A percentile compares a stretch with the other conserved stretches of the same genome.
Conservation (phyloP, 495 filamentous ascomycete species). For the Jackrogersella multiformis region DNA sequence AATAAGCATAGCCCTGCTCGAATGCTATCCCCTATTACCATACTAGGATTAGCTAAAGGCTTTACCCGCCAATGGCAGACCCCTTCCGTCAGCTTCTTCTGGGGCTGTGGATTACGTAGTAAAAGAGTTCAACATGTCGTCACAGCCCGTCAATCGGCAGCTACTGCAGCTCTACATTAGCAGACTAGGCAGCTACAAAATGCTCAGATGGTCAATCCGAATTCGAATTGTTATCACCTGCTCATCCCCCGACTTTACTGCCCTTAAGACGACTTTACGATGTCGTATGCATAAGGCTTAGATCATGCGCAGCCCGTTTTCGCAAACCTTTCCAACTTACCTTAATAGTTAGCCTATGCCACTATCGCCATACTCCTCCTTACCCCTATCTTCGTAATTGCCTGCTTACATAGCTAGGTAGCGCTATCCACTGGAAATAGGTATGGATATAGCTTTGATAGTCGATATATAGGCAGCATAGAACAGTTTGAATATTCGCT, state of each 20-base stretch:
- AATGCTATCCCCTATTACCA: constrained; percentile 16
- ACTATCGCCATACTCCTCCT: neutral
- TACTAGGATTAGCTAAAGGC: constrained; percentile 11
- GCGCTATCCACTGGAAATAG: too few relatives aligned
- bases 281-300: constrained; percentile 18
- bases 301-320: constrained; percentile 3
- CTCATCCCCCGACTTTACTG: too few relatives aligned
- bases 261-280: too few relatives aligned
- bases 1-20: constrained; percentile 34
- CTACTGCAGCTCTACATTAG: neutral
- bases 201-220: too few relatives aligned
- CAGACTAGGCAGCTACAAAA: constrained; percentile 6
- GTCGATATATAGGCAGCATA: neutral
- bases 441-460: too few relatives aligned
- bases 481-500: neutral
- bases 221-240: too few relatives aligned
- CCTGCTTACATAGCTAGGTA: neutral
- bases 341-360: too few relatives aligned
- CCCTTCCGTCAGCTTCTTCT: constrained; percentile 13
- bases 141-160: constrained; percentile 6
- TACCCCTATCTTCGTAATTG: neutral
- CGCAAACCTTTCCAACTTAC: neutral
- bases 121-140: constrained; percentile 16
- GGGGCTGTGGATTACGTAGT: constrained; percentile 33
- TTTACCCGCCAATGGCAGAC: constrained; percentile 19